These are phyloP conservation scores for Termitomyces sp. DNA, from an alignment of 1,284 basidiomycete genomes.

Conservation along the genomic window DNA sequence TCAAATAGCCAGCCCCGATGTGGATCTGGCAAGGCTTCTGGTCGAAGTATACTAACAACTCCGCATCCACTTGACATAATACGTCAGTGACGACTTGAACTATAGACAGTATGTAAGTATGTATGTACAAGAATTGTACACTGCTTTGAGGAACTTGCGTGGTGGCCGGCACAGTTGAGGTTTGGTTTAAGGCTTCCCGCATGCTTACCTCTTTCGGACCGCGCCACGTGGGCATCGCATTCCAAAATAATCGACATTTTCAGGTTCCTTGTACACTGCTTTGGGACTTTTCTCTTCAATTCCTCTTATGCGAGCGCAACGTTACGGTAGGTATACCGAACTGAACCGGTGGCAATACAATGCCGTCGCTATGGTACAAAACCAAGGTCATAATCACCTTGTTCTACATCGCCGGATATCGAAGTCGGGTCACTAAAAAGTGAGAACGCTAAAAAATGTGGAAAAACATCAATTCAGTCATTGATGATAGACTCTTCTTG, in stretches of 20 bases:
- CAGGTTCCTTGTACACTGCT: constrained; percentile 18
- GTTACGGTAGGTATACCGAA: constrained; percentile 14
- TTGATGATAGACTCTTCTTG: constrained; percentile 64
- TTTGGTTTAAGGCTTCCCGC: constrained; percentile 12
- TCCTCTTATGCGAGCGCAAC: constrained; percentile 6
- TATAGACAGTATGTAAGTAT: no score
- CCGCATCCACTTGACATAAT: no score
- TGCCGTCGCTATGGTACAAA: constrained; percentile 22
- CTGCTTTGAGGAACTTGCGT: constrained; percentile 17
- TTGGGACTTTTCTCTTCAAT: constrained; percentile 10
- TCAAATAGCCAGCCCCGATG: no score
- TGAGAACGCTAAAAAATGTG: constrained; percentile 38
- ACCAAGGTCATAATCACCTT: constrained; percentile 9
- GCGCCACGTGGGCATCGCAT: constrained; percentile 22
- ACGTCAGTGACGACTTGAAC: no score
- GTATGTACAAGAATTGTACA: no score
- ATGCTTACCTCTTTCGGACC: constrained; percentile 10
- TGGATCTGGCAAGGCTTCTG: no score
- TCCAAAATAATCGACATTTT: constrained; percentile 1
- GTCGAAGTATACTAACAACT: no score
- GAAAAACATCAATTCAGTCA: constrained; percentile 70
- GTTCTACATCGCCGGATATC: constrained; percentile 12
- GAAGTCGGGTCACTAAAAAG: constrained; percentile 12
- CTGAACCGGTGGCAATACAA: constrained; percentile 13
- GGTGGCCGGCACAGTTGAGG: no score